phyloP scores from a whole-genome alignment of 352 stramenopile genomes.

The Pythium aquatile region DNA sequence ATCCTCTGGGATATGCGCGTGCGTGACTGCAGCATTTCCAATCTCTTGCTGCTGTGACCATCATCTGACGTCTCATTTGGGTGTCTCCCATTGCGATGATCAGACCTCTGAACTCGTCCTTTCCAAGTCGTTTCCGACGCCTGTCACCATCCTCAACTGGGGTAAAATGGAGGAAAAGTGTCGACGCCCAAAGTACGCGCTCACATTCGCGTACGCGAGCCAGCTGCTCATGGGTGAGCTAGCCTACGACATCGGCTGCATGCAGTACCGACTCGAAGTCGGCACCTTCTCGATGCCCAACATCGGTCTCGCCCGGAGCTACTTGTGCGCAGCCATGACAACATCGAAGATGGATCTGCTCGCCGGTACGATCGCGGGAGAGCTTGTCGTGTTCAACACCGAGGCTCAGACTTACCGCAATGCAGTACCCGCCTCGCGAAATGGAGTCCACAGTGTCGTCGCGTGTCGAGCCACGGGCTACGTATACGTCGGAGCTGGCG shows the following conservation, averaged over 20 bases:
- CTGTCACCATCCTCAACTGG: conserved; percentile 72
- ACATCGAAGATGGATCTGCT: conserved; percentile 54
- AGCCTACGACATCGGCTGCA: conserved; percentile 70
- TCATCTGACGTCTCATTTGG: not conserved
- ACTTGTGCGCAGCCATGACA: conserved; percentile 64
- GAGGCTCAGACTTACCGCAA: conserved; percentile 65
- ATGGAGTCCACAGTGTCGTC: conserved; percentile 75
- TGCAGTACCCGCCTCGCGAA: conserved; percentile 55
- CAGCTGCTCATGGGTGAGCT: conserved; percentile 61
- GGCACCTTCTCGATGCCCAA: conserved; percentile 66
- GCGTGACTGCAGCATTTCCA: conserved; percentile 1
- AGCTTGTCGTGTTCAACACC: conserved; percentile 87
- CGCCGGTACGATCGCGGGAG: conserved; percentile 62
- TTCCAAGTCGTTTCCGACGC: conserved; percentile 58
- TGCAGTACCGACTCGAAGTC: conserved; percentile 81
- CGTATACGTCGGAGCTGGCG: conserved; percentile 82
- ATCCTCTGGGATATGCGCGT: conserved; percentile 80
- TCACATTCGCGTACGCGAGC: conserved; percentile 67
- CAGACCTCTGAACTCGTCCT: conserved; percentile 74
- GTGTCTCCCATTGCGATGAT: not conserved
- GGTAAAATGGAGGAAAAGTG: conserved; percentile 64
- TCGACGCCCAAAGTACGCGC: conserved; percentile 60
- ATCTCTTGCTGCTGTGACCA: not conserved
- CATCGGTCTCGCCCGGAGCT: conserved; percentile 63
- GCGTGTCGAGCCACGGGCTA: conserved; percentile 56